Conservation (phyloP, 352 stramenopile genomes). For the Pythium monospermum region DNA sequence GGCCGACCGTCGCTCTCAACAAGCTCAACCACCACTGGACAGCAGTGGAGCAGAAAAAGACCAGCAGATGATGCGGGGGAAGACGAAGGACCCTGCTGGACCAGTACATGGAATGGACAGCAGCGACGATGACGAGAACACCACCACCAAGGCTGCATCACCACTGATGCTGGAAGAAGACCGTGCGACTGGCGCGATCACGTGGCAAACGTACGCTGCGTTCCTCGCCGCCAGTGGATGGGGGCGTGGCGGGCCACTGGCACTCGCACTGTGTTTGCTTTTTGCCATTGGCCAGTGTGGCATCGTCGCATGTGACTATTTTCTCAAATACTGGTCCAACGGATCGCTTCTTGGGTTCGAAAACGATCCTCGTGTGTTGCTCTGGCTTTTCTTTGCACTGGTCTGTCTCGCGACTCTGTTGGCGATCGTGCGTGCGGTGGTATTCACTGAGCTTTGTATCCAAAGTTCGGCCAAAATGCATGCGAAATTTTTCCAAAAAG, state of each 20-base stretch:
- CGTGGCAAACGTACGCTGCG: slow-evolving; percentile 14
- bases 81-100: too few species aligned
- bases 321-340: slow-evolving; percentile 25
- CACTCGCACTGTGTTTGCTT: slow-evolving; percentile 1
- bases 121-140: too few species aligned
- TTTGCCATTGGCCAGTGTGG: slow-evolving; percentile 18
- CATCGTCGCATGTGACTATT: slow-evolving; percentile 20
- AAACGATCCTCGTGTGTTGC: slow-evolving; percentile 4
- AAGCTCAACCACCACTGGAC: too few species aligned
- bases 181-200: slow-evolving; percentile 13
- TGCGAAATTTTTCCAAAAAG: neutral
- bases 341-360: slow-evolving; percentile 7
- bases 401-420: slow-evolving; percentile 23
- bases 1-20: too few species aligned
- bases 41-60: too few species aligned
- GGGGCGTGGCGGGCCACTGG: slow-evolving; percentile 1
- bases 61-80: too few species aligned
- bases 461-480: slow-evolving; percentile 6
- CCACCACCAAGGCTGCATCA: slow-evolving; percentile 1
- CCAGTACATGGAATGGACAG: too few species aligned
- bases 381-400: slow-evolving; percentile 18
- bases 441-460: slow-evolving; percentile 12
- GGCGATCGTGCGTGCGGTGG: slow-evolving; percentile 8
- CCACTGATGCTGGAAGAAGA: slow-evolving; percentile 25
- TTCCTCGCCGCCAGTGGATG: slow-evolving; percentile 14